Conservation (phyloP, 306 rosid genomes). For the Casuarina equisetifolia region DNA sequence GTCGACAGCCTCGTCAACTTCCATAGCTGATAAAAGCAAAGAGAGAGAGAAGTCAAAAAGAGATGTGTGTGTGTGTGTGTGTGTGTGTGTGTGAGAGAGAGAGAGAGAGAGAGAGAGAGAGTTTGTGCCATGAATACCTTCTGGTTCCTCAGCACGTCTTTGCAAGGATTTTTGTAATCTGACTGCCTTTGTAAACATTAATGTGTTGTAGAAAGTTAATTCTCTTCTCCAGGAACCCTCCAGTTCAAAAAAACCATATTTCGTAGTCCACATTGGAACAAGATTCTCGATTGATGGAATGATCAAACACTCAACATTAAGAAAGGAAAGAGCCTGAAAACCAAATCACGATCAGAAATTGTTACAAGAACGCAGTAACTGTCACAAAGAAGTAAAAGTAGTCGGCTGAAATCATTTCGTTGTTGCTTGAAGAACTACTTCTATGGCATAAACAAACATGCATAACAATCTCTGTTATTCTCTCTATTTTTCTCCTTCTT, state of each 20-base stretch:
- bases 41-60: not conserved
- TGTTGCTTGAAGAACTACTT: not conserved
- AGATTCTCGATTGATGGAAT: slow-evolving; percentile 27
- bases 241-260: slow-evolving; percentile 14
- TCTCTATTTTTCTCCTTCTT: no score
- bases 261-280: slow-evolving; percentile 32
- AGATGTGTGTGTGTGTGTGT: no score
- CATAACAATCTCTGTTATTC: not conserved
- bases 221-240: slow-evolving; percentile 3
- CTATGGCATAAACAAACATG: no score
- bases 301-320: slow-evolving; percentile 31
- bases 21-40: slow-evolving; percentile 4
- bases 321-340: slow-evolving; percentile 28
- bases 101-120: slow-evolving; percentile 11
- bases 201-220: slow-evolving; percentile 19
- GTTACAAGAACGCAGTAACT: not conserved
- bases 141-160: not conserved
- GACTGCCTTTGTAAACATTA: slow-evolving; percentile 36
- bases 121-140: not conserved
- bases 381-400: not conserved
- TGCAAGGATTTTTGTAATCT: slow-evolving; percentile 21
- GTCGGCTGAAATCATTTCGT: no score
- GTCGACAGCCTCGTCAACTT: not conserved
- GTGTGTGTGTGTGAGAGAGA: not conserved
- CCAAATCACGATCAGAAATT: not conserved